These are phyloP conservation scores for Gaeumannomyces tritici DNA, from an alignment of 2,329 filamentous ascomycete genomes.

Conservation along the genomic window DNA sequence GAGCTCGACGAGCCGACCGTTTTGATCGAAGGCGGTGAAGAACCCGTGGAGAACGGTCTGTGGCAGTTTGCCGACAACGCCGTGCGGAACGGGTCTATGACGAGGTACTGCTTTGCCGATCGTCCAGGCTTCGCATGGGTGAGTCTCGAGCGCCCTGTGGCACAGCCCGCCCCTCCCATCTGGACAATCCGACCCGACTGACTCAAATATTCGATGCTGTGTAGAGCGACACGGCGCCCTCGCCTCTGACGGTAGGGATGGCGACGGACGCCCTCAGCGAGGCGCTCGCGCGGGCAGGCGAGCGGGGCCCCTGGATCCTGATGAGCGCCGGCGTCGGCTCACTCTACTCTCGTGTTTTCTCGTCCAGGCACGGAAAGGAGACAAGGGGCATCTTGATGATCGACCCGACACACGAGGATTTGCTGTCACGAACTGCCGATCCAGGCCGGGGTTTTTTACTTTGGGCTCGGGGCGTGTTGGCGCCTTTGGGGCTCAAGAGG, in stretches of 20 bases:
- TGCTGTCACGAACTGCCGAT: slow-evolving; percentile 57
- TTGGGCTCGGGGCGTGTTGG: slow-evolving; percentile 79
- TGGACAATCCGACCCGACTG: background rate
- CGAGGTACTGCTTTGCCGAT: slow-evolving; percentile 90
- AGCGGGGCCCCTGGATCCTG: slow-evolving; percentile 81
- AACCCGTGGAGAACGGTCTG: slow-evolving; percentile 68
- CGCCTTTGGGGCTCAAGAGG: slow-evolving; percentile 76
- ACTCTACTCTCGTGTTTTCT: slow-evolving; percentile 86
- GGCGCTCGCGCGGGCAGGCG: slow-evolving; percentile 68
- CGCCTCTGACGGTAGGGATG: slow-evolving; percentile 87
- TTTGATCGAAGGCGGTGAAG: slow-evolving; percentile 75
- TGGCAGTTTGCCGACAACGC: slow-evolving; percentile 71
- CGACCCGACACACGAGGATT: slow-evolving; percentile 82
- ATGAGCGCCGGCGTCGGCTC: slow-evolving; percentile 80
- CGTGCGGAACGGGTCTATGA: slow-evolving; percentile 70
- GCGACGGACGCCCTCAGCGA: slow-evolving; percentile 83
- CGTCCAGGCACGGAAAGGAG: slow-evolving; percentile 66
- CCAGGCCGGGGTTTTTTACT: slow-evolving; percentile 69
- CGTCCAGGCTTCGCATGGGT: slow-evolving; percentile 79
- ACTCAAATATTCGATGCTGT: background rate
- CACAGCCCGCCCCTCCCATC: no score
- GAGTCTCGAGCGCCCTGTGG: slow-evolving; percentile 10
- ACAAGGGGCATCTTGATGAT: slow-evolving; percentile 75
- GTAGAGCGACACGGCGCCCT: slow-evolving; percentile 76
- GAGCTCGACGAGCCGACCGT: slow-evolving; percentile 62